A percentile compares a stretch with the other conserved stretches of the same genome.
Evolutionary conservation across 1,284 basidiomycete genomes (phyloP).

Genomic region (Sanghuangporus weigelae): DNA sequence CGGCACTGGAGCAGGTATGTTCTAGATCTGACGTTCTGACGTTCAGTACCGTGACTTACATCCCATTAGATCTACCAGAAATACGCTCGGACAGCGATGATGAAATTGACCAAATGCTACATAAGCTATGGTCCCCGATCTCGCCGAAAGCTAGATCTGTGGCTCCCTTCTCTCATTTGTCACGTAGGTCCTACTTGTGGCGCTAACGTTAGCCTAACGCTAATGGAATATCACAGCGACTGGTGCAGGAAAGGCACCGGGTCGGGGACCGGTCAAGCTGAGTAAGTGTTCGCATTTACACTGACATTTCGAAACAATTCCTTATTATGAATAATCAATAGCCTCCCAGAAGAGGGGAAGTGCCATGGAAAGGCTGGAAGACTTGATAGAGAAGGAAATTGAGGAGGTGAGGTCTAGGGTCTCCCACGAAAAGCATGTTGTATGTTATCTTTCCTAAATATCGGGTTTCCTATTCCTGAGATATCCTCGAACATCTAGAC

Average conservation of each 20-base stretch:
- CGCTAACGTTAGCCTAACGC: neutral
- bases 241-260: neutral
- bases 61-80: conserved; percentile 2
- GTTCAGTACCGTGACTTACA: neutral
- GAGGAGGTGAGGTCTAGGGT: neutral
- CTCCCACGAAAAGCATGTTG: conserved; percentile 10
- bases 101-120: neutral
- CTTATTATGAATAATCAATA: neutral
- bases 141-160: neutral
- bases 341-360: neutral
- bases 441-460: neutral
- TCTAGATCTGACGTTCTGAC: neutral
- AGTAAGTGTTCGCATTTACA: neutral
- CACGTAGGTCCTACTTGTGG: neutral
- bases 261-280: neutral
- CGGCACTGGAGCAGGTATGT: conserved; percentile 17
- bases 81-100: neutral
- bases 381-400: neutral
- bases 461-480: neutral
- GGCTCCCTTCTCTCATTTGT: neutral
- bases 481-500: neutral
- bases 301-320: neutral
- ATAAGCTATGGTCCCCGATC: conserved; percentile 6
- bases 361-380: neutral
- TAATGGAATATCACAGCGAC: neutral